Evolutionary conservation across 2,329 filamentous ascomycete genomes (phyloP).

Genomic region (Lecanicillium sp.): DNA sequence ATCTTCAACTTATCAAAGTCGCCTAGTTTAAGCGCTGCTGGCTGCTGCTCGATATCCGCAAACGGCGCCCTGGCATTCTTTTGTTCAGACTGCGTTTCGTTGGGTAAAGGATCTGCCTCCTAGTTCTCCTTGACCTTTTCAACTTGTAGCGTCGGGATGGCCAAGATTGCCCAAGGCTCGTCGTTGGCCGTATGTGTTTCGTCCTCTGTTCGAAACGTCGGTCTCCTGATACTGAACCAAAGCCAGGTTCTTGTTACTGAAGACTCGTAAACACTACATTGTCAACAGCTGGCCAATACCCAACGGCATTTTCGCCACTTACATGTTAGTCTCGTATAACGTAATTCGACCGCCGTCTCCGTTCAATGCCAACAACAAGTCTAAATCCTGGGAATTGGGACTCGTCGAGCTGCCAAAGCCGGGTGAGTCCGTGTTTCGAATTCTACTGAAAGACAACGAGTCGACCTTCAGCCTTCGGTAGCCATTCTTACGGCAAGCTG

Average conservation of each 20-base stretch:
- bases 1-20: conserved; percentile 10
- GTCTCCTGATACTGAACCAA: not conserved
- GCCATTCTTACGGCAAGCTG: not conserved
- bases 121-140: not conserved
- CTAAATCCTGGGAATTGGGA: not conserved
- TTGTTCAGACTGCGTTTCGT: not conserved
- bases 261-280: not conserved
- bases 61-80: too few species aligned
- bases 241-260: not conserved
- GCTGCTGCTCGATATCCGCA: too few species aligned
- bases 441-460: not conserved
- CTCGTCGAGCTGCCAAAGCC: not conserved
- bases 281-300: not conserved
- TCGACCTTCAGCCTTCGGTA: not conserved
- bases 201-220: not conserved
- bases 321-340: not conserved
- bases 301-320: not conserved
- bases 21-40: conserved; percentile 5
- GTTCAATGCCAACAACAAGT: not conserved
- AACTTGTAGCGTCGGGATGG: not conserved
- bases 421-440: not conserved
- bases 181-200: not conserved
- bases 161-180: not conserved
- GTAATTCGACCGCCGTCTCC: not conserved
- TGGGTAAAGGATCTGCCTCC: not conserved